Evolutionary conservation across 768 basidiomycete genomes (phyloP).

Genomic region (Pleurotus eryngii): DNA sequence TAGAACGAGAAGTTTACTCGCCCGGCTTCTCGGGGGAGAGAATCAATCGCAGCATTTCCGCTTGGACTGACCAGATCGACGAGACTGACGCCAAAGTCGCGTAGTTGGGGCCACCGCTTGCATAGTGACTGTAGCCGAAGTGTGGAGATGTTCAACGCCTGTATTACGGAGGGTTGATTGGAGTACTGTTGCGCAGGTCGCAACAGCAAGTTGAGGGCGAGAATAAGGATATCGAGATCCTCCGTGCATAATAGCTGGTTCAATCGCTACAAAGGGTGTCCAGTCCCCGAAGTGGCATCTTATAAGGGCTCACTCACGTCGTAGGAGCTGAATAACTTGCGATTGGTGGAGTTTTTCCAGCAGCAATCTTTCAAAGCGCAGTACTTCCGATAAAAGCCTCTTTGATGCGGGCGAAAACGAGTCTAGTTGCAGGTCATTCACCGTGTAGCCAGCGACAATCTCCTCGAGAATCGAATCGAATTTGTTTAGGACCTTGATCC

Average conservation of each 20-base stretch:
- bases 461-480: constrained; percentile 89
- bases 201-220: constrained; percentile 80
- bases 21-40: constrained; percentile 67
- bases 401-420: constrained; percentile 76
- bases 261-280: constrained; percentile 58
- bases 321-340: constrained; percentile 94
- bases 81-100: constrained; percentile 77
- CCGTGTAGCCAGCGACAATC: constrained; percentile 77
- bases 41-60: constrained; percentile 49
- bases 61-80: constrained; percentile 65
- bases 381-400: constrained; percentile 72
- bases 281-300: constrained; percentile 6
- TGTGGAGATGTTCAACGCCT: constrained; percentile 78
- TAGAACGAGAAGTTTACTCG: constrained; percentile 85
- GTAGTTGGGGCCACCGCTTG: constrained; percentile 79
- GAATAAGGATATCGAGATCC: constrained; percentile 84
- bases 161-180: constrained; percentile 78
- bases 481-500: constrained; percentile 94
- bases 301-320: constrained; percentile 67
- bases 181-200: constrained; percentile 96
- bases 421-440: constrained; percentile 80
- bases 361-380: constrained; percentile 84
- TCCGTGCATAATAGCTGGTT: constrained; percentile 85
- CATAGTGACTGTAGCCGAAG: constrained; percentile 79
- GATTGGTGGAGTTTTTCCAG: constrained; percentile 98